Evolutionary conservation across 345 rosid genomes (phyloP).

Genomic region (Nephelium lappaceum): DNA sequence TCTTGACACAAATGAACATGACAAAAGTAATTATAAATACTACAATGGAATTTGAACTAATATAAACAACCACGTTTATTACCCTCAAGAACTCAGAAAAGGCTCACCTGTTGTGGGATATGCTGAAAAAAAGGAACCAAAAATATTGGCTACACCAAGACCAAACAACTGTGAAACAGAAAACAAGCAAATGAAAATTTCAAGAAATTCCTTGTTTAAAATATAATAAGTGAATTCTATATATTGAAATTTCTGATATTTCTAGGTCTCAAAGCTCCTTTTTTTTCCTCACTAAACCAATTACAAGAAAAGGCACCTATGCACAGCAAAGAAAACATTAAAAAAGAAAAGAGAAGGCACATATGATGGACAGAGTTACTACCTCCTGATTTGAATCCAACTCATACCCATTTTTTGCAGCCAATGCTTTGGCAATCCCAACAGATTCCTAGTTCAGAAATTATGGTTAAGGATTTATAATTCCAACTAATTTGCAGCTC

Average conservation of each 20-base stretch:
- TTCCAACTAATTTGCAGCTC: constrained; percentile 11
- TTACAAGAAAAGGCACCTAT: background rate
- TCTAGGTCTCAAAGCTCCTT: background rate
- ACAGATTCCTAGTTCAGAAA: constrained; percentile 81
- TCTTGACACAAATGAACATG: background rate
- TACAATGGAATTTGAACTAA: background rate
- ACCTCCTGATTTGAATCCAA: constrained; percentile 98
- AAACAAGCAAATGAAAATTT: constrained; percentile 1
- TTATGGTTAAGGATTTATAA: background rate
- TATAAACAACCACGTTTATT: constrained; percentile 12
- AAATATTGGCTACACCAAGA: constrained; percentile 91
- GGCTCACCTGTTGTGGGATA: constrained; percentile 92
- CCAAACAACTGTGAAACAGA: constrained; percentile 75
- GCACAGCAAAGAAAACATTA: background rate
- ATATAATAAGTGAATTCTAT: background rate
- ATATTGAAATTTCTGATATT: background rate
- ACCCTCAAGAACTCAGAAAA: constrained; percentile 25
- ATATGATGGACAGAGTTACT: background rate
- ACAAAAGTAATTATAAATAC: background rate
- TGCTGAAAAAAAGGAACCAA: constrained; percentile 86
- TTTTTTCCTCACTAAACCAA: background rate
- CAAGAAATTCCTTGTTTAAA: constrained; percentile 15
- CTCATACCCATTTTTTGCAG: constrained; percentile 96
- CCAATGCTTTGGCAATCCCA: constrained; percentile 98
- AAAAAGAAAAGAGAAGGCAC: background rate